Base-by-base conservation (phyloP, 2,329 filamentous ascomycete species). In the Talaromyces sp. region DNA sequence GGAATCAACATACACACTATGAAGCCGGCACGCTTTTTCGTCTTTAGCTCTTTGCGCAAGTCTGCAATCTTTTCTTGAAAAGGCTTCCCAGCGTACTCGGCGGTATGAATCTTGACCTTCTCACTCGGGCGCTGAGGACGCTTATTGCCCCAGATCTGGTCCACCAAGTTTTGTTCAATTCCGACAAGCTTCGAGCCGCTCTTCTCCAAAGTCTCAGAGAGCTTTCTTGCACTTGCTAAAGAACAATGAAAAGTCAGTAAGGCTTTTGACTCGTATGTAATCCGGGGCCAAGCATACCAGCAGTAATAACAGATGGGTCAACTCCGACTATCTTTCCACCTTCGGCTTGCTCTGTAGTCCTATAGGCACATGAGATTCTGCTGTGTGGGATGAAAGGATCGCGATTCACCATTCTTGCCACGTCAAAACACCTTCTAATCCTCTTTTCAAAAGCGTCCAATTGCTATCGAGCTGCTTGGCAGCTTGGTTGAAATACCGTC, bases 401-500 rank as follows among this genome's bases (percentile, higher is more conserved):
- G 9, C 9, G 41, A 57, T 35, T 52, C 86, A 85, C 94, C 94
- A 99, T 74, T 97, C 94, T 71, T 97, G 91, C 89, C 94, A 99
- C 0, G 93, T 97, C 1, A 91, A 93, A 9, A 97, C 91, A 73
- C 96, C 91, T 69, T 94, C 89, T 50, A 96, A 80, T 5, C 94
- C 94, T 68, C 96, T 91, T 78, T 97, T 99, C 61, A 99, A 79
- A 40, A 99, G 80, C 52, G 84, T 79, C 94, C 94, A 99, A 73
- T 97, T 97, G 67, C 75, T 77, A 72, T 97, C 94, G 31, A 99
- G 84, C 73, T 99, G 91, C 67, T 92, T 89, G 62, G 86, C 80
- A 25, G 94, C 94, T 75, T 99, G 94, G 77, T 96, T 97, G 81
- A 97, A 99, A 76, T 99, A 99, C 64, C 94, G 87, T 31, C 94